A percentile compares a stretch with the other conserved stretches of the same genome.
Evolutionary conservation across 108 stramenopile species (phyloP).

Genomic region (Skeletonema marinoi): DNA sequence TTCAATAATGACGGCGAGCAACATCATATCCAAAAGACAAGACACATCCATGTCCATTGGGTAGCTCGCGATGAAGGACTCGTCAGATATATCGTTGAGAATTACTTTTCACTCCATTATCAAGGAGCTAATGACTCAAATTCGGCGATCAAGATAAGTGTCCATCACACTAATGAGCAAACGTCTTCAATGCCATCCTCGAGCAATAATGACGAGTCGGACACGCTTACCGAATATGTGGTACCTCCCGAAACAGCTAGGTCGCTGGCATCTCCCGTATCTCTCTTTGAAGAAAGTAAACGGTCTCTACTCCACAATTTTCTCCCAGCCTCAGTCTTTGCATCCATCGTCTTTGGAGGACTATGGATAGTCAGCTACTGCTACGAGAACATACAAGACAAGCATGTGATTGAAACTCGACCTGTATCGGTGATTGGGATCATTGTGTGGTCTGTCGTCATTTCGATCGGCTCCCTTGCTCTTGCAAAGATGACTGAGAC

Average conservation of each 20-base stretch:
- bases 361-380: constrained; percentile 24
- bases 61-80: constrained; percentile 37
- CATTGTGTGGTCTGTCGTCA: constrained; percentile 3
- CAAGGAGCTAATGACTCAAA: not conserved
- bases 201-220: not conserved
- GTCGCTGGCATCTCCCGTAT: constrained; percentile 7
- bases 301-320: constrained; percentile 7
- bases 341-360: constrained; percentile 27
- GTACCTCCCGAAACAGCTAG: not conserved
- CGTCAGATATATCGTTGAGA: constrained; percentile 17
- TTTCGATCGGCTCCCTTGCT: constrained; percentile 5
- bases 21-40: not conserved
- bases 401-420: constrained; percentile 20
- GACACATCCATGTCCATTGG: constrained; percentile 24
- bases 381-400: constrained; percentile 43
- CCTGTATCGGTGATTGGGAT: constrained; percentile 16
- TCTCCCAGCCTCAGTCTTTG: constrained; percentile 1
- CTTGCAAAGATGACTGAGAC: constrained; percentile 4
- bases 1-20: not conserved
- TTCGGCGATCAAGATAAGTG: constrained; percentile 8
- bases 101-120: constrained; percentile 7
- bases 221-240: not conserved
- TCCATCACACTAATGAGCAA: constrained; percentile 19
- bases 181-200: not conserved
- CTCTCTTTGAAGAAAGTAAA: constrained; percentile 10